Conservation (phyloP, 176 grass and related monocot genomes). For the Elymus sibiricus region DNA sequence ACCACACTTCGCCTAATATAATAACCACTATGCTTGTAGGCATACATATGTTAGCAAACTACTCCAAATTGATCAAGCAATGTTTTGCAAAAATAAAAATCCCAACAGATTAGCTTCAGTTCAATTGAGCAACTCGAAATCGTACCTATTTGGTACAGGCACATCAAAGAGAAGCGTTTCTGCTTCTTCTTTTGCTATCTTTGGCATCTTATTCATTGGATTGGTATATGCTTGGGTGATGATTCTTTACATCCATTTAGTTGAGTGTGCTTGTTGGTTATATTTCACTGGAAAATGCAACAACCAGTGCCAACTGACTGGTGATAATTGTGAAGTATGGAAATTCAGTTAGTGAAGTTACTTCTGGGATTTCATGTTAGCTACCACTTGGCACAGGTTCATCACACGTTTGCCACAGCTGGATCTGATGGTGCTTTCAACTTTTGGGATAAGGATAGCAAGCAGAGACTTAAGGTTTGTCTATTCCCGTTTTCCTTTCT, state of each 20-base stretch:
- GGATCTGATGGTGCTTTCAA: conserved; percentile 91
- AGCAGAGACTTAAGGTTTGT: conserved; percentile 82
- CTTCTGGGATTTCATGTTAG: conserved; percentile 16
- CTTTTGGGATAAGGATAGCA: conserved; percentile 92
- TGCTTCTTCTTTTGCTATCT: background rate
- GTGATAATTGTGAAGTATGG: background rate
- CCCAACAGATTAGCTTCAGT: background rate
- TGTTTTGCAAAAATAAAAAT: background rate
- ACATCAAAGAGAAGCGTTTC: background rate
- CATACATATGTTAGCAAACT: background rate
- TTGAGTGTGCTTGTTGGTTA: background rate
- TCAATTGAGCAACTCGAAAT: background rate
- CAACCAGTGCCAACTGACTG: background rate
- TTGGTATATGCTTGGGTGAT: conserved; percentile 16
- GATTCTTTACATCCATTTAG: background rate
- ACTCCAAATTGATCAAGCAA: background rate
- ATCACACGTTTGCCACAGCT: conserved; percentile 87
- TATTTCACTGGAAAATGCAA: conserved; percentile 29
- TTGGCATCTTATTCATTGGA: conserved; percentile 1
- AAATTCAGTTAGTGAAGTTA: conserved; percentile 15
- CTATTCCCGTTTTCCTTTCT: background rate
- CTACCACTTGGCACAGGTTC: conserved; percentile 42
- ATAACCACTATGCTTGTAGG: background rate
- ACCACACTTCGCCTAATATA: background rate
- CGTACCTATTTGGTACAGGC: background rate